phyloP scores from a whole-genome alignment of 768 basidiomycete species.

The Tylopilus intermedius region DNA sequence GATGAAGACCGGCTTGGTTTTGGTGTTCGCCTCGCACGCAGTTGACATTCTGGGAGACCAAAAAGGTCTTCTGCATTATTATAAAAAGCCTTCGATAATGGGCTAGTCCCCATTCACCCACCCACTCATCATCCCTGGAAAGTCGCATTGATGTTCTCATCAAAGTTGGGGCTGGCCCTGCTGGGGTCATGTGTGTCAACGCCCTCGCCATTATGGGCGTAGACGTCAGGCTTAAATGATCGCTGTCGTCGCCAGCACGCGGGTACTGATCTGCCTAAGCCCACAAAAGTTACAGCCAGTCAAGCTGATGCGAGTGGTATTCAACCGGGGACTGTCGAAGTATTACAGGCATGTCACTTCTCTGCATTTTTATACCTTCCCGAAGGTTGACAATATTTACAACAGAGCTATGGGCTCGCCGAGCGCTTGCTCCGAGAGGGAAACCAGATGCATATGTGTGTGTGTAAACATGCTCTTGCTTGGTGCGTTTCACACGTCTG shows the following conservation, averaged over 20 bases:
- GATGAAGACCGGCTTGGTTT: too few relatives aligned
- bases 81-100: too few relatives aligned
- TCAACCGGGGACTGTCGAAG: not conserved
- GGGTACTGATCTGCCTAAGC: not conserved
- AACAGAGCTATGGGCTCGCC: constrained; percentile 24
- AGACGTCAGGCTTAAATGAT: not conserved
- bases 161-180: constrained; percentile 48
- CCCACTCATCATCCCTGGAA: constrained; percentile 16
- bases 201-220: not conserved
- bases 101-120: too few relatives aligned
- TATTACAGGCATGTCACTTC: not conserved
- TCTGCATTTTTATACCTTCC: not conserved
- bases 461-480: constrained; percentile 28
- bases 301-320: not conserved
- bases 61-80: too few relatives aligned
- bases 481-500: not conserved
- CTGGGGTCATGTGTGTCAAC: constrained; percentile 63
- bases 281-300: not conserved
- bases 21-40: too few relatives aligned
- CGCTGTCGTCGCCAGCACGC: too few relatives aligned
- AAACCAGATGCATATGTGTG: constrained; percentile 62
- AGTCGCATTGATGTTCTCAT: constrained; percentile 43
- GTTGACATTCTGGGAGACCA: too few relatives aligned
- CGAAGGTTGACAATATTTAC: not conserved
- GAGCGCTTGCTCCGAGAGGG: constrained; percentile 57